Base-by-base conservation (phyloP, 495 filamentous ascomycete species). In the Neurospora sublineolata region DNA sequence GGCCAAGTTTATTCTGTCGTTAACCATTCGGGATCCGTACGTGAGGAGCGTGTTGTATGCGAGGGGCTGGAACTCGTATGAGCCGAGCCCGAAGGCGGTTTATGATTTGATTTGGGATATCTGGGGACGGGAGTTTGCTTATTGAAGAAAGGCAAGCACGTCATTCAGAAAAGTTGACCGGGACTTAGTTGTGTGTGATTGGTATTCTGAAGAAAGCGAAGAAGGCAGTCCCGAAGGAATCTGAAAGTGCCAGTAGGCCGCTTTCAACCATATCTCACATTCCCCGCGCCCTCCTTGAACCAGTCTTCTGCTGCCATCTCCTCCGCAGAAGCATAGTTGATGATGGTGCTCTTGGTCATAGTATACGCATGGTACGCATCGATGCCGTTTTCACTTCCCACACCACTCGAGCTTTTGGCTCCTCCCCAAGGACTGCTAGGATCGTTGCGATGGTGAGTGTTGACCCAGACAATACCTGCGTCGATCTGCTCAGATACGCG, bases 371-470 rank as follows among this genome's bases (percentile, higher is more conserved):
- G 78, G 74, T 87, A 88, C 1, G 86, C 86, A 72, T 87, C 87
- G 14, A 84, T 75, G 0, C 87, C 87, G 74, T 88, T 88, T 79
- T 88, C 86, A 70, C 85, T 87, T 2, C 87, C 87, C 1, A 89
- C 78, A 16, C 87, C 87, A 71, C 85, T 87, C 71, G 82, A 82
- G 38, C 74, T 72, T 72, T 84, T 86, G 68, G 85, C 82, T 16
- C 87, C 87, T 30, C 87, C 87, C 86, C 86, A 89, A 7, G 87
- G 86, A 69, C 86, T 87, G 67, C 85, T 87, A n/a, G 86, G 86
- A 68, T 88, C 86, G 71, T 88, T 88, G 39, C 87, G 79, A 76
- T 89, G 87, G 76, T 89, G 87, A 12, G 86, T 87, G 73, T 89
- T 89, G 33, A 88, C 84, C 87, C 88, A 89, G 16, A 86, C 86